Evolutionary conservation across 495 filamentous ascomycete genomes (phyloP).

Genomic region (Tuber melanosporum): DNA sequence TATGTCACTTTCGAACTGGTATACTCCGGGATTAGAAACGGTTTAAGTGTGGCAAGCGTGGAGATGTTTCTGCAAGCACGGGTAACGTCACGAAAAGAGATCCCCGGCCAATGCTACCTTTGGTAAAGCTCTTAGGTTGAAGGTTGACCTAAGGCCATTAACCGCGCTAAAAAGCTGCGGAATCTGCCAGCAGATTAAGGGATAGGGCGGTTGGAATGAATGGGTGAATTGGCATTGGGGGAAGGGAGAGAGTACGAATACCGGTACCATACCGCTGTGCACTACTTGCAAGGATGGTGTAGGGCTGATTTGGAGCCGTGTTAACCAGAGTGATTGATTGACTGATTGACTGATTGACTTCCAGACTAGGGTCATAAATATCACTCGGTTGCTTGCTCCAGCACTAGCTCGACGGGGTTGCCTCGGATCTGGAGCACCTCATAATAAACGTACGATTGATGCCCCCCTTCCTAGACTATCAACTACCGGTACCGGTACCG

Average conservation of each 20-base stretch:
- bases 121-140: background rate
- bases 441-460: background rate
- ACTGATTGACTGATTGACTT: background rate
- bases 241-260: background rate
- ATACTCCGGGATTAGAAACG: background rate
- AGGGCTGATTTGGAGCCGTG: background rate
- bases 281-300: background rate
- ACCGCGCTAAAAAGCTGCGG: background rate
- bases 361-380: background rate
- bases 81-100: background rate
- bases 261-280: no score
- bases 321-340: background rate
- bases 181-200: background rate
- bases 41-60: background rate
- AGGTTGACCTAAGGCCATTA: background rate
- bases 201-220: background rate
- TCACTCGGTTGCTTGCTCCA: background rate
- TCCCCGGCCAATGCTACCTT: background rate
- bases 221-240: background rate
- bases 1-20: background rate
- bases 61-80: background rate
- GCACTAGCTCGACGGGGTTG: background rate
- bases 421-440: background rate
- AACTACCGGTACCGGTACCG: background rate
- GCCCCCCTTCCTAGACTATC: background rate